These are phyloP conservation scores for Casaregolazyma suthepensis DNA, from an alignment of 1,139 yeast species.

Conservation along the genomic window DNA sequence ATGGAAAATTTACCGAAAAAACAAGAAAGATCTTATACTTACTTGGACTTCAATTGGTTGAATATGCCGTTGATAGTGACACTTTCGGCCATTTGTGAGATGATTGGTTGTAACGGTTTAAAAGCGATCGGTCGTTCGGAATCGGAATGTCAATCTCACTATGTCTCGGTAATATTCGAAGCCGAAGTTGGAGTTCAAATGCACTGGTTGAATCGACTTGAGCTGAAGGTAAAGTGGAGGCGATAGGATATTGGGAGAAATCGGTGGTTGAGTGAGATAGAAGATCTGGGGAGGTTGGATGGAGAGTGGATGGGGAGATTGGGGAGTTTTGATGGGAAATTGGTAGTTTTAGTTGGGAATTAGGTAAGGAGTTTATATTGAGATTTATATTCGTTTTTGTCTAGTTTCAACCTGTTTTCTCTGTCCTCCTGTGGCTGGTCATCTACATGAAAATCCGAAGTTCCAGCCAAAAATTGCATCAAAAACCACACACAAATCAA, in stretches of 20 bases:
- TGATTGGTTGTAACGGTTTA: not conserved
- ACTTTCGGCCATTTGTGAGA: conserved; percentile 1
- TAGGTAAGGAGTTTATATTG: too few relatives aligned
- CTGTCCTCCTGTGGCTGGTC: too few relatives aligned
- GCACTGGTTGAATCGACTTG: not conserved
- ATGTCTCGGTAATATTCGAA: not conserved
- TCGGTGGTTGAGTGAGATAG: not conserved
- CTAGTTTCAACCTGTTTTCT: too few relatives aligned
- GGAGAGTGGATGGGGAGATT: too few relatives aligned
- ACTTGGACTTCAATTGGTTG: conserved; percentile 15
- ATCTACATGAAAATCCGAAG: too few relatives aligned
- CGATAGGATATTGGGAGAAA: not conserved
- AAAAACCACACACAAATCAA: too few relatives aligned
- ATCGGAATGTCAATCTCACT: not conserved
- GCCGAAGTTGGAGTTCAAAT: not conserved
- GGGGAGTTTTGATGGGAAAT: not conserved
- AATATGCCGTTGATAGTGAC: conserved; percentile 7
- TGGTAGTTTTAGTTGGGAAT: too few relatives aligned
- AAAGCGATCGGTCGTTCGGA: not conserved
- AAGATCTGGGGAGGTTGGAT: too few relatives aligned
- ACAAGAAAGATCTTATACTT: conserved; percentile 6
- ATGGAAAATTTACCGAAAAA: not conserved
- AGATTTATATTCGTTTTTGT: too few relatives aligned
- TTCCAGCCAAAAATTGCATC: too few relatives aligned
- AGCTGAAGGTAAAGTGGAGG: not conserved